Percentiles rank a stretch among this genome's conserved stretches.
These are phyloP conservation scores for Pythium aphanidermatum DNA, from an alignment of 352 stramenopile species.

Conservation along the genomic window DNA sequence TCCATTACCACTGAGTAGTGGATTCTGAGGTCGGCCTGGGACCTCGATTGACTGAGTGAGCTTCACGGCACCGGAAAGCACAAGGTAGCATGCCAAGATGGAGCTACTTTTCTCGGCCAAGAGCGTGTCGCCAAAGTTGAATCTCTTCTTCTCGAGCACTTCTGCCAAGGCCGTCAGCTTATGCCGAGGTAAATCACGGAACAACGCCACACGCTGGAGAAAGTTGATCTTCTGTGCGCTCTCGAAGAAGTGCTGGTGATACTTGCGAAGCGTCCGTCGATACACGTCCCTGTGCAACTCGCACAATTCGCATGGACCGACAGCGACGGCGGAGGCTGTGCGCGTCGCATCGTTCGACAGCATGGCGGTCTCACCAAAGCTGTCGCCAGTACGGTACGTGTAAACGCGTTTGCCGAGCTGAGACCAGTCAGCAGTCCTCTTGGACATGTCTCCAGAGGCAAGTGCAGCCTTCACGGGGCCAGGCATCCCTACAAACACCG, in stretches of 20 bases:
- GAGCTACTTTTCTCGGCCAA: conserved; percentile 20
- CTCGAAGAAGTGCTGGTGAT: conserved; percentile 42
- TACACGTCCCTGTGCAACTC: conserved; percentile 47
- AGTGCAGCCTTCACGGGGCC: not conserved
- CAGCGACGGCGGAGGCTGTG: conserved; percentile 46
- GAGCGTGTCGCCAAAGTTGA: conserved; percentile 37
- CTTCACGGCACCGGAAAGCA: conserved; percentile 34
- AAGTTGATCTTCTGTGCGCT: conserved; percentile 48
- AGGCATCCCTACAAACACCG: conserved; percentile 42
- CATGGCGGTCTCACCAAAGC: conserved; percentile 50
- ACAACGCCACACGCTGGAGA: conserved; percentile 39
- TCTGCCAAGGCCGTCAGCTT: conserved; percentile 34
- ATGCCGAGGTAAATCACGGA: conserved; percentile 33
- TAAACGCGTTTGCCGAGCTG: conserved; percentile 38
- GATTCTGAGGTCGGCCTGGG: not conserved
- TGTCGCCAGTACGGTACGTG: conserved; percentile 39
- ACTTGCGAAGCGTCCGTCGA: conserved; percentile 34
- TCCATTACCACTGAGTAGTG: no score
- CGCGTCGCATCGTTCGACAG: conserved; percentile 41
- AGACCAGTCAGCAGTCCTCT: conserved; percentile 4
- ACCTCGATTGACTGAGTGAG: conserved; percentile 8
- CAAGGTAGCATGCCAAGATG: conserved; percentile 25
- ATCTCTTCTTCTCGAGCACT: conserved; percentile 32
- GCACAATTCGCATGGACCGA: conserved; percentile 34
- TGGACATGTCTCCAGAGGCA: conserved; percentile 7